Evolutionary conservation across 2,329 filamentous ascomycete genomes (phyloP), one percentile per base, ranked within the genome.

Genomic region (Colletotrichum simmondsii): DNA sequence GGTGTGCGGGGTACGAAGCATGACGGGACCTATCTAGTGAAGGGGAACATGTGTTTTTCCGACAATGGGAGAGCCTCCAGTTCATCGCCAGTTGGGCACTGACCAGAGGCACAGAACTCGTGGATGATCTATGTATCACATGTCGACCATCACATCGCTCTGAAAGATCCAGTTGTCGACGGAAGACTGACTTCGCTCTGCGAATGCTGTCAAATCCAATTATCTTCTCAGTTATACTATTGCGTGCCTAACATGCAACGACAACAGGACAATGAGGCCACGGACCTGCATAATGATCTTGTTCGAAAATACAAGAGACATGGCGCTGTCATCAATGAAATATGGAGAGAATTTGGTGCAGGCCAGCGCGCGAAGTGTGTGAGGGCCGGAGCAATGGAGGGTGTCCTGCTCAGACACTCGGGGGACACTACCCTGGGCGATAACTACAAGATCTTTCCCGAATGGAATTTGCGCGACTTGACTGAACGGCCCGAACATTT

Each of bases 381-480:
- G 62, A 81, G 78, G 56, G 81, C 75, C 2, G 83, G 82, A 0
- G 74, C 79, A 1, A 72, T 64, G 0, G 79, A 83, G 0, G 81
- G 81, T 7, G 66, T 61, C 11, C 79, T 86, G 3, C 77, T 86
- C 22, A 80, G 80, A 66, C 76, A 83, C 57, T 68, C 80, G 1
- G 30, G 26, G 3, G 85, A 87, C 64, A 30, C 32, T 2, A 80
- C 81, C 0, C 16, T 85, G 28, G 84, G 83, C 0, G 78, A 79
- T n/a, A 76, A 83, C 19, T 82, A 74, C 75, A 83, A 82, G n/a
- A 57, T 86, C 2, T 75, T 83, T 0, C 84, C 85, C 0, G 87
- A 87, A 60, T 83, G 80, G 80, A 87, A 88, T 68, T 67, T 87
- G 1, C 78, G 76, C 8, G 84, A 87, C 28, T 76, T 87, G 2